Percentiles rank a stretch among this genome's conserved stretches.
phyloP scores from a whole-genome alignment of 345 rosid species.

The Ceriops tagal region DNA sequence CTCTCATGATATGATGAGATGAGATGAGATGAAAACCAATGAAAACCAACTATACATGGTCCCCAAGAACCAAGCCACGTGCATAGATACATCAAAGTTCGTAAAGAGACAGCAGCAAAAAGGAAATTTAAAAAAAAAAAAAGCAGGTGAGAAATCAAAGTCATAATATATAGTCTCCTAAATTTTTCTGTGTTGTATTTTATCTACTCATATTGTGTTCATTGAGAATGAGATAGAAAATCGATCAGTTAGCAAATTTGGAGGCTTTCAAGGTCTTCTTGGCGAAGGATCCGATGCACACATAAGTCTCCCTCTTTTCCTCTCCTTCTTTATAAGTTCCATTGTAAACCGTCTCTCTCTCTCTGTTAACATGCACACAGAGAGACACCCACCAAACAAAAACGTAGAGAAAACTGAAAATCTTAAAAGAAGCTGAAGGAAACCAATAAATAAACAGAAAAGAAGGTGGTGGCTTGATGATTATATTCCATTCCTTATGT shows the following conservation, averaged over 20 bases:
- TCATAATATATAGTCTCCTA: no score
- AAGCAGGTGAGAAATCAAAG: no score
- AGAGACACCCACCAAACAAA: no score
- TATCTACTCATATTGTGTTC: no score
- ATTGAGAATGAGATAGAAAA: not conserved
- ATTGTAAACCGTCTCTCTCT: no score
- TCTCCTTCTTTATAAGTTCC: not conserved
- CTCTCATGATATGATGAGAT: not conserved
- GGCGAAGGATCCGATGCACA: slow-evolving; percentile 37
- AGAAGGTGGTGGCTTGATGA: slow-evolving; percentile 1
- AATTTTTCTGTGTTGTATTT: no score
- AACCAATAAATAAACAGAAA: not conserved
- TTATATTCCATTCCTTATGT: not conserved
- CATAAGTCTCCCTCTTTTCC: not conserved
- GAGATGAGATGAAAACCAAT: no score
- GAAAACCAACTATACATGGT: not conserved
- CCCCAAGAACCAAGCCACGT: slow-evolving; percentile 54
- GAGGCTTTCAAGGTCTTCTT: slow-evolving; percentile 7
- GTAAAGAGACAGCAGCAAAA: slow-evolving; percentile 21
- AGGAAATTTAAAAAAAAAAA: not conserved
- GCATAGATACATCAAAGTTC: slow-evolving; percentile 51
- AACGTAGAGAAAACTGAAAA: not conserved
- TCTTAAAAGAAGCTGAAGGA: not conserved
- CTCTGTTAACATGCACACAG: not conserved
- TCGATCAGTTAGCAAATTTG: not conserved